Conservation (phyloP, 2,329 filamentous ascomycete species). For the Cercospora janseana region DNA sequence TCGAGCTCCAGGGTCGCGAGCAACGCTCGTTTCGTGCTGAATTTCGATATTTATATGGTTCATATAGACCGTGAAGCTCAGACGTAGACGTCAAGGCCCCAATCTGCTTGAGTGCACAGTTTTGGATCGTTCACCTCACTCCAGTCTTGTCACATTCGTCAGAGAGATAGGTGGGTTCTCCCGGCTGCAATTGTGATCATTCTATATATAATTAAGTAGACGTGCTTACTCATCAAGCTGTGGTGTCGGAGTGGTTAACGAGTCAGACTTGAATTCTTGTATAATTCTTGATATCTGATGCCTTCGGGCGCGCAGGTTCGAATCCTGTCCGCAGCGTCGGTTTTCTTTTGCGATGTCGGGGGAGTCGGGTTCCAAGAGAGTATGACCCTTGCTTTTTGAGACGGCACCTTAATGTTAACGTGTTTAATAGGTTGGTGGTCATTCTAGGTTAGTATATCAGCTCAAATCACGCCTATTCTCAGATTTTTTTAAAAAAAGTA, state of each 20-base stretch:
- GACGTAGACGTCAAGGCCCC: no score
- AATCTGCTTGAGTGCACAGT: no score
- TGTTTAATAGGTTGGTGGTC: not conserved
- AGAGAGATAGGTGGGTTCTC: not conserved
- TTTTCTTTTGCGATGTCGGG: not conserved
- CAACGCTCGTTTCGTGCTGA: no score
- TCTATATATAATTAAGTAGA: not conserved
- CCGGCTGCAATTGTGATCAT: not conserved
- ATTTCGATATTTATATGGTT: no score
- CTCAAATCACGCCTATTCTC: no score
- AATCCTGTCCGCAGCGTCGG: slow-evolving; percentile 22
- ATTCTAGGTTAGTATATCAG: no score
- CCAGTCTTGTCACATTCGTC: no score
- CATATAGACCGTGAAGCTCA: no score
- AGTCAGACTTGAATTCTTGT: slow-evolving; percentile 24
- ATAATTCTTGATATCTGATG: slow-evolving; percentile 21
- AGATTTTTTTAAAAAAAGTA: no score
- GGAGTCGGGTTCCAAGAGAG: no score
- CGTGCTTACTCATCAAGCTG: slow-evolving; percentile 11
- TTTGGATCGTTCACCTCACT: no score
- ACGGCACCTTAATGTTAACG: not conserved
- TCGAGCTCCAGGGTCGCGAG: no score
- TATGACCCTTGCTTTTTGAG: not conserved
- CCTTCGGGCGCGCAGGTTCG: slow-evolving; percentile 20
- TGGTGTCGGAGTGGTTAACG: slow-evolving; percentile 26